A percentile compares a stretch with the other conserved stretches of the same genome.
phyloP scores from a whole-genome alignment of 1,139 yeast genomes.

The Yamadazyma diospyri region DNA sequence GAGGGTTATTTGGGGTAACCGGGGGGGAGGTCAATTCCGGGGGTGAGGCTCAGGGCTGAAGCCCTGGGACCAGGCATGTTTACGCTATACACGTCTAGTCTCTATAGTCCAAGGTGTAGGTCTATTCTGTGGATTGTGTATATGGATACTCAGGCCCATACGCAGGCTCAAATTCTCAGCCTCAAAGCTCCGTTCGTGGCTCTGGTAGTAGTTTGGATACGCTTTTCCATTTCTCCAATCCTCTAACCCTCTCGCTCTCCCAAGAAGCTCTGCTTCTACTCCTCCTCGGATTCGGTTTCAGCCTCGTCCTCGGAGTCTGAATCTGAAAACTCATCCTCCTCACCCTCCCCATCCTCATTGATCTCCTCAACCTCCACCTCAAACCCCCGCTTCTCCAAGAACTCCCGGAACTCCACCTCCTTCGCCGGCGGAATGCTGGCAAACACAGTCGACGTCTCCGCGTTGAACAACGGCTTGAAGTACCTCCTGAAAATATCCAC shows the following conservation, averaged over 20 bases:
- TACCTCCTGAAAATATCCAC: constrained; percentile 54
- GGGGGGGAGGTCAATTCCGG: too few relatives aligned
- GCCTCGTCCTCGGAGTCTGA: constrained; percentile 18
- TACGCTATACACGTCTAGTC: too few relatives aligned
- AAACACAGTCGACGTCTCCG: constrained; percentile 56
- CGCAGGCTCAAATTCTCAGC: too few relatives aligned
- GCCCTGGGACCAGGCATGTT: too few relatives aligned
- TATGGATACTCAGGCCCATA: too few relatives aligned
- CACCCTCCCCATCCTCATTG: constrained; percentile 17
- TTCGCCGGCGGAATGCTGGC: constrained; percentile 73
- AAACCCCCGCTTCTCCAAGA: constrained; percentile 57
- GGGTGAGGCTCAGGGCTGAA: too few relatives aligned
- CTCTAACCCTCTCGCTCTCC: too few relatives aligned
- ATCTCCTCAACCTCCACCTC: constrained; percentile 56
- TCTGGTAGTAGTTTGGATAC: too few relatives aligned
- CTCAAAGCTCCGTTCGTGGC: too few relatives aligned
- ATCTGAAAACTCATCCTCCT: constrained; percentile 8
- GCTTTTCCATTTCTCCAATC: too few relatives aligned
- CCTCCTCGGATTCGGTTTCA: constrained; percentile 19
- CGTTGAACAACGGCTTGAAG: constrained; percentile 58
- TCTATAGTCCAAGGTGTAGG: not conserved
- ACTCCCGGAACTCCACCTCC: constrained; percentile 42
- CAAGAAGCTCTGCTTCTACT: too few relatives aligned
- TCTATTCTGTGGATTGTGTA: not conserved
- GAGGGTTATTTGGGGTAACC: too few relatives aligned